phyloP scores from a whole-genome alignment of 257 asterid species.

The Solanum piurae region DNA sequence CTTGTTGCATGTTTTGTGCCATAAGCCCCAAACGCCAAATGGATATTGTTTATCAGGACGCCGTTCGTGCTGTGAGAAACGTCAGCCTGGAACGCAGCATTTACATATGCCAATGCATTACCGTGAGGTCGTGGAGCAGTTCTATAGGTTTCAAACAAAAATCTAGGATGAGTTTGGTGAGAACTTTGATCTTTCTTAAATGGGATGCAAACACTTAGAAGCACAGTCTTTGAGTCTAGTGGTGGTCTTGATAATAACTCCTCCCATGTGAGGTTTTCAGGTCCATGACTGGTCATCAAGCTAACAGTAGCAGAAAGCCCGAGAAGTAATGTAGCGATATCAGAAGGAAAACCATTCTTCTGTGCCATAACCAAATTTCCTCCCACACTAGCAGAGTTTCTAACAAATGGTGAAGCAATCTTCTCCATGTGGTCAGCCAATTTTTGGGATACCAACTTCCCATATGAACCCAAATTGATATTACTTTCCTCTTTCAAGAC shows the following conservation, averaged over 20 bases:
- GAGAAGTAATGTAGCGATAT: slow-evolving; percentile 50
- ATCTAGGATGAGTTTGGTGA: slow-evolving; percentile 9
- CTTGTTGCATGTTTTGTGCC: slow-evolving; percentile 43
- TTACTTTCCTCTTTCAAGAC: slow-evolving; percentile 21
- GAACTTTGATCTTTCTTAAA: slow-evolving; percentile 7
- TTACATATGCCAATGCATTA: slow-evolving; percentile 58
- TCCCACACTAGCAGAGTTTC: slow-evolving; percentile 61
- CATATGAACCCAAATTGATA: slow-evolving; percentile 5
- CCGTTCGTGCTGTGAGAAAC: slow-evolving; percentile 22
- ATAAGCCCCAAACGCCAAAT: slow-evolving; percentile 50
- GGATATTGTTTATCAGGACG: slow-evolving; percentile 18
- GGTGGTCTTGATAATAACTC: slow-evolving; percentile 42
- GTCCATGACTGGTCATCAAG: slow-evolving; percentile 19
- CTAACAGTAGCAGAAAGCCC: slow-evolving; percentile 35
- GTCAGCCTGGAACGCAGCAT: slow-evolving; percentile 58
- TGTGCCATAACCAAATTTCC: slow-evolving; percentile 75
- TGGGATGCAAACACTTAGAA: slow-evolving; percentile 46
- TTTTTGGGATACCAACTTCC: slow-evolving; percentile 22
- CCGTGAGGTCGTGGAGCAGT: slow-evolving; percentile 65
- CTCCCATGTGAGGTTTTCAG: slow-evolving; percentile 30
- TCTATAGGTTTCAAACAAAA: slow-evolving; percentile 50
- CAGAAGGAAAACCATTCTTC: slow-evolving; percentile 60
- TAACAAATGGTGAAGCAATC: slow-evolving; percentile 41
- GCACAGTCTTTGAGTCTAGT: slow-evolving; percentile 33
- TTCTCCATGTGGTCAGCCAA: slow-evolving; percentile 59